Evolutionary conservation across 176 grass and related monocot species (phyloP).

Genomic region (Carex myosuroides): DNA sequence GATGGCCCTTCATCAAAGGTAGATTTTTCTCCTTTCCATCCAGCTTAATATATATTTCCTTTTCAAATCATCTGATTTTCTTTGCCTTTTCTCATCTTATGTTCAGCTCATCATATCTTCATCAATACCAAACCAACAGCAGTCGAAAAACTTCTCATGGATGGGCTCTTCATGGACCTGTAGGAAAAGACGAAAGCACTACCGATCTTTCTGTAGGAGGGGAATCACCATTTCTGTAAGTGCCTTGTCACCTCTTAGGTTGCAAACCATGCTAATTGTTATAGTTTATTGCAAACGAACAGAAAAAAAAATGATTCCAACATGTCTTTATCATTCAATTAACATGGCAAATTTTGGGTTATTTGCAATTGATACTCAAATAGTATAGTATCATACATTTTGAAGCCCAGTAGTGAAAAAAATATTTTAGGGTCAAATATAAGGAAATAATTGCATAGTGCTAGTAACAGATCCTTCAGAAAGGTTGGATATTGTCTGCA

Average conservation of each 20-base stretch:
- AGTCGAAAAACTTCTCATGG: constrained; percentile 55
- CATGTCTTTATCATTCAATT: neutral
- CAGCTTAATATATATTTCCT: neutral
- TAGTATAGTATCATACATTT: neutral
- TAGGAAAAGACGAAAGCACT: constrained; percentile 62
- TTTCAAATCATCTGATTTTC: neutral
- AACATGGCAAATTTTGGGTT: neutral
- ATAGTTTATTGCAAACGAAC: neutral
- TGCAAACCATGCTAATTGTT: neutral
- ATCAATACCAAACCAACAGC: constrained; percentile 23
- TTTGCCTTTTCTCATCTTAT: constrained; percentile 4
- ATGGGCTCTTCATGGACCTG: constrained; percentile 59
- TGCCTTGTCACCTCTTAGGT: neutral
- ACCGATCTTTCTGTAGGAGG: constrained; percentile 59
- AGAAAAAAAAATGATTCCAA: neutral
- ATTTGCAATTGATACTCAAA: neutral
- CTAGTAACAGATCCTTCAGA: neutral
- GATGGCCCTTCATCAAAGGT: constrained; percentile 55
- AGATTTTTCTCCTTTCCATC: neutral
- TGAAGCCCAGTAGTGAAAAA: neutral
- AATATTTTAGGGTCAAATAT: neutral
- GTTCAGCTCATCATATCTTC: constrained; percentile 38
- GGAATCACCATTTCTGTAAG: constrained; percentile 88
- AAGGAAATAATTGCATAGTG: neutral
- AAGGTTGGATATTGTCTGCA: neutral